Base-by-base conservation (phyloP, 1,139 yeast species). In the Sugiyamaella novakii region DNA sequence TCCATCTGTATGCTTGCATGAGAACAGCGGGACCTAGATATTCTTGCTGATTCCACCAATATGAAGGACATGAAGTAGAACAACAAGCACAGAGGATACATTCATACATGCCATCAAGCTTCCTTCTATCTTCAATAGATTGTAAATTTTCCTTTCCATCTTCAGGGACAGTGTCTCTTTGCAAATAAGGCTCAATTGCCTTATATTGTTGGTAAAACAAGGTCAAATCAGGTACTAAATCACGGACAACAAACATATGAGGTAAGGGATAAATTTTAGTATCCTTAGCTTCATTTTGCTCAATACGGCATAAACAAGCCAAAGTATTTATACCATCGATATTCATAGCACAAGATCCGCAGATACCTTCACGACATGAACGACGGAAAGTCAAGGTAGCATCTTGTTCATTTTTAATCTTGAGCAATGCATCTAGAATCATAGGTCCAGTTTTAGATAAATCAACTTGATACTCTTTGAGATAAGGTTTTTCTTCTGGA, bases 1-100 rank as follows among this genome's bases (percentile, higher is more conserved):
- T 83, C 98, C 98, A 92, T 78, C 98, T 84, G 80, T 84, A 92
- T 51, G 98, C 97, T 77, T 92, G 98, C 97, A 92, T 87, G 71
- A 92, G 80, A 52, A 92, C 98, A 24, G 98, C 98, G 29, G 98
- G 98, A 52, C 98, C 98, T 64, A 94, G 78, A 75, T 94, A 94
- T 77, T 94, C 95, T 73, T 91, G 96, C 75, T 89, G 96, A 76
- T 94, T 94, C 99, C 99, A 94, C 98, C 99, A 94, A 80, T 94
- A 94, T 5, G 98, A 89, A 48, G 99, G 98, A 77, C 99, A 92
- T 28, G 98, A 83, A 46, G 99, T 94, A 33, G 98, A 91, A 74
- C 98, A 92, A 75, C 98, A 92, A 22, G 98, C 98, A 77, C 98
- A 92, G 67, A 92, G 78, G 64, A 92, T 92, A 78, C 98, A 92